Conservation (phyloP, 768 basidiomycete species). For the Macrolepiota fuliginosa region DNA sequence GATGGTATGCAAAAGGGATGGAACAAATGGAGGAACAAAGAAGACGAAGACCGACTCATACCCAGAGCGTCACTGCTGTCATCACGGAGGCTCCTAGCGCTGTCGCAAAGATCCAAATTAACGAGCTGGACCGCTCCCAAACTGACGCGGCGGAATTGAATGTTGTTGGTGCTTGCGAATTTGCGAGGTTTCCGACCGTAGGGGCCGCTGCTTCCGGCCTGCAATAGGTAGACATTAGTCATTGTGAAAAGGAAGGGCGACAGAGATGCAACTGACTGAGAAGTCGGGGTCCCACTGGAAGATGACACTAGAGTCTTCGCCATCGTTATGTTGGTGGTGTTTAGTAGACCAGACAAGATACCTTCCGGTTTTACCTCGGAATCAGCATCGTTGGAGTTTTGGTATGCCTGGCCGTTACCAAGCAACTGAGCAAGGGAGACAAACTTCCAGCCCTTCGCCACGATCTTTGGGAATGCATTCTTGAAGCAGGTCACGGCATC, state of each 20-base stretch:
- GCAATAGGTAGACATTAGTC: neutral
- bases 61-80: slow-evolving; percentile 8
- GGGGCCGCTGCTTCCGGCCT: neutral
- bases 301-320: neutral
- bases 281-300: neutral
- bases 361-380: slow-evolving; percentile 22
- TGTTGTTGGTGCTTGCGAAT: neutral
- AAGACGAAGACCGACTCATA: neutral
- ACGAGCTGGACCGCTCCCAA: neutral
- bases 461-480: slow-evolving; percentile 58
- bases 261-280: neutral
- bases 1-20: neutral
- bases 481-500: slow-evolving; percentile 67
- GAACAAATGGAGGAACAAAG: neutral
- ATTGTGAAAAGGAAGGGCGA: too few species aligned
- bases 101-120: slow-evolving; percentile 3
- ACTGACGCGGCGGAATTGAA: neutral
- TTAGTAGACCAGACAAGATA: slow-evolving; percentile 1
- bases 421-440: slow-evolving; percentile 49
- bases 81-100: slow-evolving; percentile 3
- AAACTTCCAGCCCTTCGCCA: slow-evolving; percentile 68
- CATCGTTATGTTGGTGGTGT: slow-evolving; percentile 2
- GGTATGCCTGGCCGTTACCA: slow-evolving; percentile 38
- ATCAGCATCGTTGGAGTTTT: slow-evolving; percentile 41
- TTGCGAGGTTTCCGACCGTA: slow-evolving; percentile 10